These are phyloP conservation scores for Erythrophleum ivorense DNA, from an alignment of 331 rosid species.

Conservation along the genomic window DNA sequence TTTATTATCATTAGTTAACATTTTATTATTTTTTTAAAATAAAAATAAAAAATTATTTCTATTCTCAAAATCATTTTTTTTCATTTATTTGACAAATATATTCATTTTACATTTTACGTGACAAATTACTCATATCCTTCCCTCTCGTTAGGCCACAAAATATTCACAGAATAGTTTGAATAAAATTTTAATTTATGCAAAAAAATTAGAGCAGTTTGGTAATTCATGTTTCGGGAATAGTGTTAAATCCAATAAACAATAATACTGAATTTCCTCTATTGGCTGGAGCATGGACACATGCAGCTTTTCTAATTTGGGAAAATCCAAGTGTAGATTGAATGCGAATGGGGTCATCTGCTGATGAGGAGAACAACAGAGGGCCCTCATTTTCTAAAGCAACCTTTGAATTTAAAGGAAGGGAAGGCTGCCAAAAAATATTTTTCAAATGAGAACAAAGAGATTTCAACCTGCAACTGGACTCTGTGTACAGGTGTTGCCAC, in stretches of 20 bases:
- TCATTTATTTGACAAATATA: too few species aligned
- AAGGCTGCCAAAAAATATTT: conserved; percentile 32
- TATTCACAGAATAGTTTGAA: background rate
- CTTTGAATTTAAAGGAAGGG: conserved; percentile 33
- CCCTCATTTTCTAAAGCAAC: conserved; percentile 37
- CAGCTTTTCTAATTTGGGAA: too few species aligned
- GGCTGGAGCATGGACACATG: background rate
- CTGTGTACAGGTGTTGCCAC: conserved; percentile 35
- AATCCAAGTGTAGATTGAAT: background rate
- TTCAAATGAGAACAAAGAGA: conserved; percentile 37
- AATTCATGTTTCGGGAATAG: background rate
- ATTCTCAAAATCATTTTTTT: too few species aligned
- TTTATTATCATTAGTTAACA: too few species aligned
- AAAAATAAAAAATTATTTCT: too few species aligned
- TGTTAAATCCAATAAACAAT: background rate
- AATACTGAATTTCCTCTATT: conserved; percentile 1
- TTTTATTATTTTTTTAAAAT: too few species aligned
- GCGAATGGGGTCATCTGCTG: conserved; percentile 6
- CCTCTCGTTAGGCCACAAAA: background rate
- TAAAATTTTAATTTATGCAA: background rate
- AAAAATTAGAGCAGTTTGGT: background rate
- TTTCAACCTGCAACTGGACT: conserved; percentile 30
- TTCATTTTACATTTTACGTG: too few species aligned
- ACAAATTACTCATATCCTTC: background rate
- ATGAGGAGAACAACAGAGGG: conserved; percentile 13